These are phyloP conservation scores for Penicillium turbatum DNA, from an alignment of 495 filamentous ascomycete genomes.

Conservation along the genomic window DNA sequence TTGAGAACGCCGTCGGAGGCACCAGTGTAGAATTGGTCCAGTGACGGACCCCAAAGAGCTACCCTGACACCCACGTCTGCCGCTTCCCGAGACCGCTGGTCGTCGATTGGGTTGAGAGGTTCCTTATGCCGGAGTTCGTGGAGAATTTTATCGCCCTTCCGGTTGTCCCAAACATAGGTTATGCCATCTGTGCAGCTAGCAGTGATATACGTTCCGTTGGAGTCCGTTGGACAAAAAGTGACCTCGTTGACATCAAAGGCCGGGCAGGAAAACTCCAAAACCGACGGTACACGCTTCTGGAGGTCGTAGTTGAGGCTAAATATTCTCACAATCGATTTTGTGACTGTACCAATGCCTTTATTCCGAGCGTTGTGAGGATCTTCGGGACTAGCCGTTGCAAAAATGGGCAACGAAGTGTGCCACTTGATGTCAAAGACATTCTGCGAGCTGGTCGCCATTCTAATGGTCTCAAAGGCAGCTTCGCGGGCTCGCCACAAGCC, in stretches of 20 bases:
- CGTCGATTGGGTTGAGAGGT: constrained; percentile 59
- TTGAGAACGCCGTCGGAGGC: constrained; percentile 85
- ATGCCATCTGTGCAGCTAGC: constrained; percentile 81
- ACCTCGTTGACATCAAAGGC: constrained; percentile 88
- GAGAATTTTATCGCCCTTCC: constrained; percentile 52
- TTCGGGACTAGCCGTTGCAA: constrained; percentile 60
- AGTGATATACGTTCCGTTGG: constrained; percentile 56
- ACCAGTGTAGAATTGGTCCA: constrained; percentile 79
- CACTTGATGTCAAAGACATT: constrained; percentile 80
- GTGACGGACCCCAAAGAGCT: constrained; percentile 67
- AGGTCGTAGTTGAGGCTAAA: constrained; percentile 38
- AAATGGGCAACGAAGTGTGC: constrained; percentile 58
- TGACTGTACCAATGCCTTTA: constrained; percentile 35
- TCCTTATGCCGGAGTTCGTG: constrained; percentile 66
- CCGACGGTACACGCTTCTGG: constrained; percentile 19
- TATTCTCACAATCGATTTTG: constrained; percentile 48
- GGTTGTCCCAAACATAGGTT: constrained; percentile 81
- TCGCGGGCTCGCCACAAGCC: constrained; percentile 64
- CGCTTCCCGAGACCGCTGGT: constrained; percentile 52
- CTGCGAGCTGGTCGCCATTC: constrained; percentile 48
- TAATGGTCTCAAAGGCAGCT: constrained; percentile 42
- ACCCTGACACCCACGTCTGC: constrained; percentile 81
- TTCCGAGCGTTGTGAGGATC: constrained; percentile 15
- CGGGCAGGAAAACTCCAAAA: constrained; percentile 58
- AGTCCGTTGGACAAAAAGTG: constrained; percentile 43